Evolutionary conservation across 768 basidiomycete species (phyloP).

Genomic region (Xerocomellus intermedius): DNA sequence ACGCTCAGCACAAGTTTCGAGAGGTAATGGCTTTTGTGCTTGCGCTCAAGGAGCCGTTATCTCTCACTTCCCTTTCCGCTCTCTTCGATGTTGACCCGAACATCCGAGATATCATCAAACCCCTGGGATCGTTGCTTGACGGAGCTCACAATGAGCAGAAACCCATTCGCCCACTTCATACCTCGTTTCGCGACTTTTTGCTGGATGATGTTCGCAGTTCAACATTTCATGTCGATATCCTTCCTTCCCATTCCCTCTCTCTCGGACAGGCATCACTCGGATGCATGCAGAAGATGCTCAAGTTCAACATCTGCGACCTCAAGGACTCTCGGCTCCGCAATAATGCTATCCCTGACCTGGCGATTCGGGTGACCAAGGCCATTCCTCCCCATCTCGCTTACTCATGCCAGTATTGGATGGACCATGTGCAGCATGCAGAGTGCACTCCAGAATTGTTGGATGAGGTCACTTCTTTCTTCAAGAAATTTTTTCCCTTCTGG

Average conservation of each 20-base stretch:
- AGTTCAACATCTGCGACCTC: slow-evolving; percentile 41
- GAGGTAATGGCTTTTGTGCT: slow-evolving; percentile 23
- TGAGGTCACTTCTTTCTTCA: slow-evolving; percentile 20
- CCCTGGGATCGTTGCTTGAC: slow-evolving; percentile 24
- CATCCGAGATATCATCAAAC: slow-evolving; percentile 17
- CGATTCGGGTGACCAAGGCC: slow-evolving; percentile 11
- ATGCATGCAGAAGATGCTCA: slow-evolving; percentile 32
- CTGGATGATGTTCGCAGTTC: slow-evolving; percentile 21
- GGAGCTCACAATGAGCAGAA: slow-evolving; percentile 14
- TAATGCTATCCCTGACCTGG: slow-evolving; percentile 20
- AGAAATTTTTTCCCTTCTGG: slow-evolving; percentile 36
- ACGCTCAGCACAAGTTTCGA: slow-evolving; percentile 11
- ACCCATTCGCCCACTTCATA: slow-evolving; percentile 32
- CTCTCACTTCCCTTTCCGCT: slow-evolving; percentile 10
- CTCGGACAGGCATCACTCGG: slow-evolving; percentile 30
- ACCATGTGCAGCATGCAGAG: slow-evolving; percentile 21
- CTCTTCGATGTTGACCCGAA: slow-evolving; percentile 11
- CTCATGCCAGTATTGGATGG: slow-evolving; percentile 38
- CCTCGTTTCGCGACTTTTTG: slow-evolving; percentile 38
- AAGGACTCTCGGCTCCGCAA: slow-evolving; percentile 35
- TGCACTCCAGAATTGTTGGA: slow-evolving; percentile 15
- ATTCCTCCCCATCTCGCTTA: slow-evolving; percentile 36
- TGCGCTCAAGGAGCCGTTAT: slow-evolving; percentile 19
- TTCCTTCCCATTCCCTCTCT: slow-evolving; percentile 8
- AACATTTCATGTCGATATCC: slow-evolving; percentile 19